phyloP scores from a whole-genome alignment of 129 eudicot genomes.

The Lonicera japonica region DNA sequence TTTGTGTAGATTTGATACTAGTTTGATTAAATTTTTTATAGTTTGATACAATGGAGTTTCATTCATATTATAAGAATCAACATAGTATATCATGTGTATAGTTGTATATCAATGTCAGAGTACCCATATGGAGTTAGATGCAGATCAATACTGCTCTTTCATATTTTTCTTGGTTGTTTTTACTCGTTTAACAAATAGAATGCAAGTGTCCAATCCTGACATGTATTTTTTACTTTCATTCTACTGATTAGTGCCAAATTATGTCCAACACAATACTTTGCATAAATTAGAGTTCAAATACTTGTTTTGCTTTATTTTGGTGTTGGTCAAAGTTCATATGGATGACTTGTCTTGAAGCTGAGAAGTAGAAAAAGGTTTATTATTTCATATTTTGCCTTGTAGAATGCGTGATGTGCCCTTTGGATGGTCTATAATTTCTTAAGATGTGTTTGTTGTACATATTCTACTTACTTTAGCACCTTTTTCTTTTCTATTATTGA shows the following conservation, averaged over 20 bases:
- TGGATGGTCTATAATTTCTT: not conserved
- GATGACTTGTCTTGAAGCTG: not conserved
- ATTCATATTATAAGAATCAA: too few relatives aligned
- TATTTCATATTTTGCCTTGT: not conserved
- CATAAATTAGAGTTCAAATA: not conserved
- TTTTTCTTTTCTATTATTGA: too few relatives aligned
- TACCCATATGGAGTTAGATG: too few relatives aligned
- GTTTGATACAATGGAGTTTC: too few relatives aligned
- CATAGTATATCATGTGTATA: too few relatives aligned
- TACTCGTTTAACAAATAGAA: not conserved
- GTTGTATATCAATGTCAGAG: too few relatives aligned
- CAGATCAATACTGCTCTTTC: slow-evolving; percentile 8
- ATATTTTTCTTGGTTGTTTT: not conserved
- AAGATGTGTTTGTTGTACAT: not conserved
- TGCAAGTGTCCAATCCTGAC: not conserved
- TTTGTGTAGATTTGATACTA: too few relatives aligned
- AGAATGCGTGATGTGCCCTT: not conserved
- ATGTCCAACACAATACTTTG: not conserved
- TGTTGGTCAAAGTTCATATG: not conserved
- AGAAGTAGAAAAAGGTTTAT: not conserved
- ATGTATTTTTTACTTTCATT: not conserved
- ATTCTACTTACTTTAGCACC: not conserved
- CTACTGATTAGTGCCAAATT: not conserved
- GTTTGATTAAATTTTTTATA: too few relatives aligned
- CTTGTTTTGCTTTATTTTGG: not conserved